Base-by-base conservation (phyloP, 2,329 filamentous ascomycete species). In the Alternaria solani region DNA sequence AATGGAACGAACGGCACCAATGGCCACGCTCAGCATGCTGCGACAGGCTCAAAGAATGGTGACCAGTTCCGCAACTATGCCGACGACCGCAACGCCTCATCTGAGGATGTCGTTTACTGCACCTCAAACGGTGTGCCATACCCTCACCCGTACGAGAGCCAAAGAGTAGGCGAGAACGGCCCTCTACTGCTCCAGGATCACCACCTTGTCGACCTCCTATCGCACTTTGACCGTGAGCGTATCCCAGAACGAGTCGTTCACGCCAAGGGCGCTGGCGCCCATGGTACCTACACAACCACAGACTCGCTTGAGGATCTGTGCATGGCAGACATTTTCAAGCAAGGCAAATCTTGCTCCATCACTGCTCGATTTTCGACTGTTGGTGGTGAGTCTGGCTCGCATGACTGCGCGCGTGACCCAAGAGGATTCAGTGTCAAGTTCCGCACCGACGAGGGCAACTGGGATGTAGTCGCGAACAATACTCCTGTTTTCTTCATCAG, bases 401-500 rank as follows among this genome's bases (percentile, higher is more conserved):
- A 89, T 58, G 90, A 93, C 70, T 88, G 86, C 65, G 89, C 89
- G 32, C 87, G 91, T 60, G 90, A 93, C 66, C 89, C 89, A 9
- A 83, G 89, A 70, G 91, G 91, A 0, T 92, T 93, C 70, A 85
- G 89, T 1, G 82, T 91, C 64, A 93, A 92, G 79, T 90, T 93
- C 79, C 84, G 88, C 38, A 92, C 90, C 0, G 86, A 89, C 18
- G 87, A 92, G 68, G 89, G 89, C n/a, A 91, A 91, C 68, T 90
- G 86, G 85, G 89, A 91, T 70, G 83, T 89, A 76, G 89, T 92
- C 7, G 87, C 86, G 62, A 91, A 91, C 81, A 92, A 92, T 74
- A 91, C 88, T 0, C 90, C 90, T 0, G 86, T 91, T 3, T 93
- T 92, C 82, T 92, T 93, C 78, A 72, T 92, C n/a, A 83, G 90